Evolutionary conservation across 441 rosid genomes (phyloP), one percentile per base, ranked within the genome.

Genomic region (Melastoma candidum): DNA sequence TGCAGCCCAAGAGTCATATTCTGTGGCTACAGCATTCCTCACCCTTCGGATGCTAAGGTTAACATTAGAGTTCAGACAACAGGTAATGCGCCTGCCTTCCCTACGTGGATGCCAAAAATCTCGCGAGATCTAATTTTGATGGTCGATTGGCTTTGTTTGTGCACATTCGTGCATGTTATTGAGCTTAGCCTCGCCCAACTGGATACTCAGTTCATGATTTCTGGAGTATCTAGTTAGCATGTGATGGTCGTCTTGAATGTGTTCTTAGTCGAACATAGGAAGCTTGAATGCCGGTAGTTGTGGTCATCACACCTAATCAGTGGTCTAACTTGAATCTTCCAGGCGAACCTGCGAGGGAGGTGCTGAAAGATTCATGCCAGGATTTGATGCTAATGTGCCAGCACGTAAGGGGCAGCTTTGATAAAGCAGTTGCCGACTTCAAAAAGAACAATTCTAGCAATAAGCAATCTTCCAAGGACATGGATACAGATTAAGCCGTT

Each of bases 1-100:
- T 76, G 77, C 88, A 94, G 96, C 66, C 93, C 96, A 12, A 81
- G 93, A 64, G 93, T 86, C 14, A 65, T 83, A 6, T 64, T 74
- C 53, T 79, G 72, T 57, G 95, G 83, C 22, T 85, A 93, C 78
- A 89, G 85, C 71, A 89, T 93, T 56, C 97, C 93, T 60, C 96
- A 86, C 79, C 97, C 97, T 59, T 89, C 96, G 32, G 82, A 83
- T 65, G 95, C 90, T 47, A 69, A 69, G 26, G 97, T 89, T 63
- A 83, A 77, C 58, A 67, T 89, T 56, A 78, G 82, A 51, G 93
- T 93, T 46, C 97, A 93, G 67, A 89, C 99, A 7, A 84, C 97
- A 68, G 99, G 99, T 86, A 72, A 29, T 17, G 24, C 39, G 11
- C 7, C 7, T 32, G 41, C 8, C 41, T 8, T 8, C 1, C 41